phyloP scores from a whole-genome alignment of 2,329 filamentous ascomycete species.

The Chaetomium strumarium region DNA sequence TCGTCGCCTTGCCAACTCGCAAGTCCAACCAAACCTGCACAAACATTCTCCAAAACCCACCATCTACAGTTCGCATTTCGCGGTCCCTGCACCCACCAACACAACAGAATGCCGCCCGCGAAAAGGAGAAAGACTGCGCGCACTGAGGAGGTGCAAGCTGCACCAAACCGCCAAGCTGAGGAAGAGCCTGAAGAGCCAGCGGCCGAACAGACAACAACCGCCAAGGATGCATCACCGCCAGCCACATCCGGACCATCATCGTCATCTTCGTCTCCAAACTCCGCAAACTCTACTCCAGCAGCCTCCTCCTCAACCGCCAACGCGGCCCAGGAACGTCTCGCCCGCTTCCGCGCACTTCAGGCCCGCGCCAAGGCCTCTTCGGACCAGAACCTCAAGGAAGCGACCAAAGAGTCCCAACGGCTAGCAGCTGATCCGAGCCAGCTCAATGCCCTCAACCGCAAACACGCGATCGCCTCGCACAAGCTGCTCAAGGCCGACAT shows the following conservation, averaged over 20 bases:
- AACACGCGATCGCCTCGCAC: conserved; percentile 80
- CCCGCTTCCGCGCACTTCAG: conserved; percentile 82
- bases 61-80: not conserved
- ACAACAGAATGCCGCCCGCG: conserved; percentile 26
- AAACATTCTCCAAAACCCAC: not conserved
- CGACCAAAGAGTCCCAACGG: conserved; percentile 74
- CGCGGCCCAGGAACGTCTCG: conserved; percentile 61
- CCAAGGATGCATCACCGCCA: conserved; percentile 10
- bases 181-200: not conserved
- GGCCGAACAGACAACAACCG: conserved; percentile 1
- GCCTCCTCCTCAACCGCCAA: conserved; percentile 29
- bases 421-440: conserved; percentile 71
- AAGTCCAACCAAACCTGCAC: not conserved
- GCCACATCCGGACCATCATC: conserved; percentile 1
- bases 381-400: conserved; percentile 74
- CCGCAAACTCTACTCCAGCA: not conserved
- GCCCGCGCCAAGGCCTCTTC: conserved; percentile 69
- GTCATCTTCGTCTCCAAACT: conserved; percentile 1
- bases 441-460: conserved; percentile 72
- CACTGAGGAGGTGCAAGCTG: conserved; percentile 10
- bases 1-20: not conserved
- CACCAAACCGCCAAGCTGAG: conserved; percentile 8
- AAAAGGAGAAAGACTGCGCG: conserved; percentile 29
- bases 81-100: not conserved
- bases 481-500: conserved; percentile 91